These are phyloP conservation scores for Rhodotorula paludigena DNA, from an alignment of 768 basidiomycete genomes.

Conservation along the genomic window DNA sequence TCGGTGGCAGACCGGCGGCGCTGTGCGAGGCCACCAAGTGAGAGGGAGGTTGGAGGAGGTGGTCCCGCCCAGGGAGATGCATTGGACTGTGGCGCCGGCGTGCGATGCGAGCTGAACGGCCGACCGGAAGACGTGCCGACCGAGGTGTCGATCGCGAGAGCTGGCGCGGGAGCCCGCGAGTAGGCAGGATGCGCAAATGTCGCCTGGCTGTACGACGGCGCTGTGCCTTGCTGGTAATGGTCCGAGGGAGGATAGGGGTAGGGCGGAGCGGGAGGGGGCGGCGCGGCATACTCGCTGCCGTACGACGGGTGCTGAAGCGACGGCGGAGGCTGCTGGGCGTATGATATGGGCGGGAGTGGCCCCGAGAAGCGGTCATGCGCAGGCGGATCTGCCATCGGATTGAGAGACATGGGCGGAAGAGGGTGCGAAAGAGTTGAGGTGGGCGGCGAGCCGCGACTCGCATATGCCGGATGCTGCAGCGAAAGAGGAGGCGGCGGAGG, in stretches of 20 bases:
- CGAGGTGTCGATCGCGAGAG: neutral
- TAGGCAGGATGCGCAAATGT: constrained; percentile 15
- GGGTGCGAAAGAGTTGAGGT: neutral
- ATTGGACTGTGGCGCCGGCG: neutral
- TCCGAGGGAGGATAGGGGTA: too few species aligned
- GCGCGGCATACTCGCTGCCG: neutral
- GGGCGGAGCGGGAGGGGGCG: neutral
- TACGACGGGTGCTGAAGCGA: neutral
- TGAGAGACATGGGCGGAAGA: neutral
- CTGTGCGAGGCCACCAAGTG: constrained; percentile 4
- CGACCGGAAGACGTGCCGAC: neutral
- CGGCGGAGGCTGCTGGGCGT: neutral
- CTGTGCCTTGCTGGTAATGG: neutral
- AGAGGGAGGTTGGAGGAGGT: constrained; percentile 4
- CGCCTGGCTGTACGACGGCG: neutral
- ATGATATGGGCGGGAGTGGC: neutral
- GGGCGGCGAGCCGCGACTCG: too few species aligned
- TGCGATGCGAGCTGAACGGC: constrained; percentile 5
- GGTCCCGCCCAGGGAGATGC: constrained; percentile 16
- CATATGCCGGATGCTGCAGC: neutral
- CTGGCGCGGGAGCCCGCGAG: neutral
- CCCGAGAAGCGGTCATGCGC: neutral
- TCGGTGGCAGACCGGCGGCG: neutral
- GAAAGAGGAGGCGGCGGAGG: neutral
- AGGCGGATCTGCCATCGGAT: neutral